Evolutionary conservation across 139 green algal species (phyloP).

Genomic region (Chlamydomonas sp.): DNA sequence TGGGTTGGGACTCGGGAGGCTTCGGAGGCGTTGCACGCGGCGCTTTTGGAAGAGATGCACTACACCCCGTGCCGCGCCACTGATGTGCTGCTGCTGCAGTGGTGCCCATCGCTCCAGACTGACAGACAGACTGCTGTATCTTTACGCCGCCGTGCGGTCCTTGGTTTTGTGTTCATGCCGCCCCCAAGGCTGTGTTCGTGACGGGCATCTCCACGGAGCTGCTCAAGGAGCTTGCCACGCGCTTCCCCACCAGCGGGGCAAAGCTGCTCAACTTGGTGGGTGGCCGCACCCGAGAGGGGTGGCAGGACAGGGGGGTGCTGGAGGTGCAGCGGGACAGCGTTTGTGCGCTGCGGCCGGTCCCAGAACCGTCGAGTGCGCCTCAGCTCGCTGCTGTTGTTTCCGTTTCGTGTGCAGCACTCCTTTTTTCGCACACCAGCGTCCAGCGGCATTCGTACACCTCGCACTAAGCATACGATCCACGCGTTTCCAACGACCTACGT

Average conservation of each 20-base stretch:
- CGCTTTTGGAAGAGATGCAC: too few relatives aligned
- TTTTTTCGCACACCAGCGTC: not conserved
- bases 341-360: not conserved
- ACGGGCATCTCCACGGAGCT: conserved; percentile 36
- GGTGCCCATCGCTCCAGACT: too few relatives aligned
- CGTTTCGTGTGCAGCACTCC: not conserved
- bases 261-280: conserved; percentile 37
- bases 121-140: too few relatives aligned
- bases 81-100: too few relatives aligned
- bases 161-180: not conserved
- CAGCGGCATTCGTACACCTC: too few relatives aligned
- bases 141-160: not conserved
- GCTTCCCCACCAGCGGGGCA: conserved; percentile 19
- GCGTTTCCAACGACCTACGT: too few relatives aligned
- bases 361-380: not conserved
- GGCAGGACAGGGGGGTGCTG: too few relatives aligned
- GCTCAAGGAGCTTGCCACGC: conserved; percentile 33
- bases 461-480: too few relatives aligned
- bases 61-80: too few relatives aligned
- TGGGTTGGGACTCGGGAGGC: too few relatives aligned
- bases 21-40: too few relatives aligned
- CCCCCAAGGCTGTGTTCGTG: conserved; percentile 23
- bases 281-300: too few relatives aligned
- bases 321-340: not conserved
- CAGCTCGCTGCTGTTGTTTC: not conserved